Conservation (phyloP, 2,329 filamentous ascomycete species). For the Amauroascus verrucosus region DNA sequence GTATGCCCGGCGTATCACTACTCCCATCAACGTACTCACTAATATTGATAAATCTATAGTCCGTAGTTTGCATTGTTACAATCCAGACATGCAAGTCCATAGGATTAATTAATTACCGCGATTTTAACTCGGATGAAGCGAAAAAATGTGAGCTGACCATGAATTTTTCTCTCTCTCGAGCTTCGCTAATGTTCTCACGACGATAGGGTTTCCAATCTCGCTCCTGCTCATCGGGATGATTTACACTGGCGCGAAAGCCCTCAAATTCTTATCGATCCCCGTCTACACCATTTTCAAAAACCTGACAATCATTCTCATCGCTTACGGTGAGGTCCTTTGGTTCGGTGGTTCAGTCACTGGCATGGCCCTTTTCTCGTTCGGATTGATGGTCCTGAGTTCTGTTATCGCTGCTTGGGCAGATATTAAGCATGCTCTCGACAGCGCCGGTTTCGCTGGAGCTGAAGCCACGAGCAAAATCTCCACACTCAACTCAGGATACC, state of each 20-base stretch:
- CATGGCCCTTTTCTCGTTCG: constrained; percentile 84
- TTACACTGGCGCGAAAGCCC: constrained; percentile 90
- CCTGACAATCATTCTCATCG: constrained; percentile 95
- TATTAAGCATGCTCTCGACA: constrained; percentile 71
- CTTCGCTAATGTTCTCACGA: not conserved
- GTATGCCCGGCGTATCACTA: constrained; percentile 43
- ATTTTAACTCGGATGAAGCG: constrained; percentile 79
- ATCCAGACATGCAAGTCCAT: constrained; percentile 73
- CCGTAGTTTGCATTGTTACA: constrained; percentile 74
- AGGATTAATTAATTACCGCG: constrained; percentile 71
- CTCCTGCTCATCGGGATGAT: constrained; percentile 97
- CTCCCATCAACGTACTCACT: too few relatives aligned
- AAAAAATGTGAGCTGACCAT: constrained; percentile 63
- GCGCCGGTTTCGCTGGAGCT: constrained; percentile 42
- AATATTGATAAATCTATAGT: too few relatives aligned
- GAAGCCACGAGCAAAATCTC: constrained; percentile 68
- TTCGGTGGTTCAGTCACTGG: constrained; percentile 87
- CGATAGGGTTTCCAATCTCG: constrained; percentile 88
- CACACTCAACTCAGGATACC: constrained; percentile 85
- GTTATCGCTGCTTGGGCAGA: constrained; percentile 95
- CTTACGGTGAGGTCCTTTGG: constrained; percentile 96
- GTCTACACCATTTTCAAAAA: constrained; percentile 99
- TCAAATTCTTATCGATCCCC: constrained; percentile 92
- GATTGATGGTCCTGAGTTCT: constrained; percentile 91
- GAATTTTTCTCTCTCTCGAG: not conserved